Base-by-base conservation (phyloP, 345 rosid genomes). In the Gossypium longicalyx region DNA sequence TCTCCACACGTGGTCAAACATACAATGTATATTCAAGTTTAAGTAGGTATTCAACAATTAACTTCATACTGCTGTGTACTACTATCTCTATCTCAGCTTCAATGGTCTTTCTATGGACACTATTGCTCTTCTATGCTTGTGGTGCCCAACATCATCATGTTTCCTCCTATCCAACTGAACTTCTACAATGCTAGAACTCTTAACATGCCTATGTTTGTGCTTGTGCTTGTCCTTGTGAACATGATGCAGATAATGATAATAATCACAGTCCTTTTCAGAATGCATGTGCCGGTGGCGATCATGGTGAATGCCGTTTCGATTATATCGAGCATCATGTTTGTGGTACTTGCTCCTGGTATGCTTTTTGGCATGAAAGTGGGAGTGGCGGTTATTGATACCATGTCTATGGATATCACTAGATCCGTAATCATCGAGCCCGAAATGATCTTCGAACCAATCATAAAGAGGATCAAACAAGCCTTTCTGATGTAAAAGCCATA, bases 401-500 rank as follows among this genome's bases (percentile, higher is more conserved):
- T 75, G 84, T 60, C 86, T 73, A n/a, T 23, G 68, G 19, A 17
- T 63, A 51, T 80, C 59, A 61, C 78, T 71, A 64, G 22, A 51
- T 74, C 60, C 72, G 43, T 76, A 71, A 49, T 80, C 70, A 59
- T 78, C 73, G 51, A 52, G 67, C 77, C 44, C 68, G 78, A 84
- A 83, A 77, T 84, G 86, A 76, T 93, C 93, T 70, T 91, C 96
- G 85, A 89, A 93, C 97, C 94, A 91, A 75, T 91, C 94, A 78
- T 86, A 88, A 72, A 90, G 74, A 74, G 91, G 92, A 80, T 95
- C 95, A 60, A 93, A 91, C 60, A 90, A 80, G 75, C 98, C 97
- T 77, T 95, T 90, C 71, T 91, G 96, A 80, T 91, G 97, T 79
- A 95, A 84, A 76, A 92, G 91, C 97, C 98, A 94, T 7, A 85